phyloP scores from a whole-genome alignment of 495 filamentous ascomycete species.

The Neurospora cerealis region DNA sequence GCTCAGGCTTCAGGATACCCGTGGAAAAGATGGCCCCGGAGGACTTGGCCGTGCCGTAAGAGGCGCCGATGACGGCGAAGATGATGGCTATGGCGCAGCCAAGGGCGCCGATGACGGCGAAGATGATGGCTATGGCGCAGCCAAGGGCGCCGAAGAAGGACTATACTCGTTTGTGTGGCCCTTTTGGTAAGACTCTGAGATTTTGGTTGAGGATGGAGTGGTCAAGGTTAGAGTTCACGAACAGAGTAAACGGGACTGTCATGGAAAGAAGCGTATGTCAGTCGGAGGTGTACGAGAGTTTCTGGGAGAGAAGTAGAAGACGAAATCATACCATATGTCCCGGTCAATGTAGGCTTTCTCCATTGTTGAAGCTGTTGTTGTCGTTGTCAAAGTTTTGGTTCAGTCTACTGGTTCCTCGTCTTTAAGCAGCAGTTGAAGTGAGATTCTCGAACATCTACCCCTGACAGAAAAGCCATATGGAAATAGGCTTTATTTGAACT shows the following conservation, averaged over 20 bases:
- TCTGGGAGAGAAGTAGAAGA: background rate
- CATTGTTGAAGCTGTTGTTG: background rate
- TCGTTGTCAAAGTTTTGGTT: background rate
- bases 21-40: slow-evolving; percentile 72
- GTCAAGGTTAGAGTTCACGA: slow-evolving; percentile 2
- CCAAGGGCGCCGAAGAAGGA: slow-evolving; percentile 42
- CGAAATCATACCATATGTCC: slow-evolving; percentile 11
- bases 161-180: slow-evolving; percentile 7
- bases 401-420: background rate
- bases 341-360: background rate
- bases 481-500: background rate
- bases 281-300: background rate
- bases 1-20: slow-evolving; percentile 49
- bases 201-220: background rate
- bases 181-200: background rate
- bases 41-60: slow-evolving; percentile 81
- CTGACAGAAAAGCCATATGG: background rate
- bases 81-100: slow-evolving; percentile 56
- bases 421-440: background rate
- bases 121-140: slow-evolving; percentile 55
- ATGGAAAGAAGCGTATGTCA: slow-evolving; percentile 4
- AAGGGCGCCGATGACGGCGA: slow-evolving; percentile 43
- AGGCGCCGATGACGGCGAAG: slow-evolving; percentile 63
- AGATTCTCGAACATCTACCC: background rate
- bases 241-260: slow-evolving; percentile 36